phyloP scores from a whole-genome alignment of 1,139 yeast species.

The Blastobotrys illinoisensis region DNA sequence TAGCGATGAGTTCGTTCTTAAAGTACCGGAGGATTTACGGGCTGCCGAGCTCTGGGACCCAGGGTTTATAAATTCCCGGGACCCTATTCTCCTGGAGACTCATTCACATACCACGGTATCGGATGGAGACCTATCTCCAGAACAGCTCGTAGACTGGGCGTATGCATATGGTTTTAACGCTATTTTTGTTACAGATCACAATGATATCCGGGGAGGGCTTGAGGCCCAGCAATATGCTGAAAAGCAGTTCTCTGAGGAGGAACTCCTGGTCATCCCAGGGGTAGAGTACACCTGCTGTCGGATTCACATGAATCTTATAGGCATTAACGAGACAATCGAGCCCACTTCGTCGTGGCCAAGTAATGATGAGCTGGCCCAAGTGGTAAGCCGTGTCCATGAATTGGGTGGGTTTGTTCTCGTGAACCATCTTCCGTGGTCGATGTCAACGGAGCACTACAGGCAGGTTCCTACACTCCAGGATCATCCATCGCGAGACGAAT shows the following conservation, averaged over 20 bases:
- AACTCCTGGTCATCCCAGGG: slow-evolving; percentile 25
- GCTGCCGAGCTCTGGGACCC: slow-evolving; percentile 17
- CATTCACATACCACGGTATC: slow-evolving; percentile 25
- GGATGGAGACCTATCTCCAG: slow-evolving; percentile 22
- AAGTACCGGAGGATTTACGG: slow-evolving; percentile 16
- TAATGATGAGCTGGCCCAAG: slow-evolving; percentile 19
- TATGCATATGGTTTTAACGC: slow-evolving; percentile 24
- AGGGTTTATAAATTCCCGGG: not conserved
- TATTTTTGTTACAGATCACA: slow-evolving; percentile 26
- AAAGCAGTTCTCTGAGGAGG: slow-evolving; percentile 6
- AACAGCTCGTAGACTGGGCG: slow-evolving; percentile 27
- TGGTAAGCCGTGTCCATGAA: slow-evolving; percentile 17
- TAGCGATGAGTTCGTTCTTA: slow-evolving; percentile 16
- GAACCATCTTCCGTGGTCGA: slow-evolving; percentile 26
- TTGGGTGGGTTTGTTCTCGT: slow-evolving; percentile 25
- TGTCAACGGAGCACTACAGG: slow-evolving; percentile 18
- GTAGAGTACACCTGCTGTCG: slow-evolving; percentile 27
- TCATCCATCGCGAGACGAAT: slow-evolving; percentile 23
- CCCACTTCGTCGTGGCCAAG: slow-evolving; percentile 21
- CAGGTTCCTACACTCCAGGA: slow-evolving; percentile 17
- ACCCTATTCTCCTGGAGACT: slow-evolving; percentile 16
- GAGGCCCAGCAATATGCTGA: slow-evolving; percentile 18
- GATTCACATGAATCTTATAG: slow-evolving; percentile 27
- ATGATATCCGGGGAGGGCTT: slow-evolving; percentile 21
- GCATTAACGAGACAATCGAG: slow-evolving; percentile 21